These are phyloP conservation scores for Candolleomyces efflorescens DNA, from an alignment of 768 basidiomycete species.

Conservation along the genomic window DNA sequence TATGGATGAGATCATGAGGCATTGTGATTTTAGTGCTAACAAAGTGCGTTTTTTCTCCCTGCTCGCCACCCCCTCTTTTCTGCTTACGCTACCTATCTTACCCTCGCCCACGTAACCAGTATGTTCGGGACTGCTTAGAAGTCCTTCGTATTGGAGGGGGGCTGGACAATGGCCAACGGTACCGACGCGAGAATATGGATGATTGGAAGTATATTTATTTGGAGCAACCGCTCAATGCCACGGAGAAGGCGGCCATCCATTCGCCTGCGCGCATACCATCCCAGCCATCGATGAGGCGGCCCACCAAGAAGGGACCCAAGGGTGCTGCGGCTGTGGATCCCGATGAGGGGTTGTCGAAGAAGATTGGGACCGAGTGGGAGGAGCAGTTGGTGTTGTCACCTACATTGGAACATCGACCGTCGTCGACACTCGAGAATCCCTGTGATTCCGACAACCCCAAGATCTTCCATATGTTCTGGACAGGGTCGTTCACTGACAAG, in stretches of 20 bases:
- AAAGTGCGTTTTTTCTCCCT: constrained; percentile 42
- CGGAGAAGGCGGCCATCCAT: constrained; percentile 15
- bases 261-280: not conserved
- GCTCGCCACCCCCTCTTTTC: constrained; percentile 6
- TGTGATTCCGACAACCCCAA: constrained; percentile 79
- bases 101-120: constrained; percentile 36
- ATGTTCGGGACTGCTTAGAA: constrained; percentile 94
- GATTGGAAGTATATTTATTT: constrained; percentile 81
- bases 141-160: constrained; percentile 82
- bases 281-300: not conserved
- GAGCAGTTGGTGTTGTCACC: constrained; percentile 38
- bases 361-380: constrained; percentile 59
- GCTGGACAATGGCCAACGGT: constrained; percentile 70
- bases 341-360: constrained; percentile 53
- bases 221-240: constrained; percentile 41
- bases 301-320: constrained; percentile 13
- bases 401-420: constrained; percentile 39
- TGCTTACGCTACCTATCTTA: not conserved
- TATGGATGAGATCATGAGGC: constrained; percentile 79
- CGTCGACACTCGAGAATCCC: constrained; percentile 35
- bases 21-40: constrained; percentile 75
- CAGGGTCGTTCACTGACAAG: constrained; percentile 94
- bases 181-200: constrained; percentile 68
- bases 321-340: constrained; percentile 32
- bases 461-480: constrained; percentile 96